Evolutionary conservation across 805 yeast species (phyloP).

Genomic region (Tetrapisispora nanseiensis): DNA sequence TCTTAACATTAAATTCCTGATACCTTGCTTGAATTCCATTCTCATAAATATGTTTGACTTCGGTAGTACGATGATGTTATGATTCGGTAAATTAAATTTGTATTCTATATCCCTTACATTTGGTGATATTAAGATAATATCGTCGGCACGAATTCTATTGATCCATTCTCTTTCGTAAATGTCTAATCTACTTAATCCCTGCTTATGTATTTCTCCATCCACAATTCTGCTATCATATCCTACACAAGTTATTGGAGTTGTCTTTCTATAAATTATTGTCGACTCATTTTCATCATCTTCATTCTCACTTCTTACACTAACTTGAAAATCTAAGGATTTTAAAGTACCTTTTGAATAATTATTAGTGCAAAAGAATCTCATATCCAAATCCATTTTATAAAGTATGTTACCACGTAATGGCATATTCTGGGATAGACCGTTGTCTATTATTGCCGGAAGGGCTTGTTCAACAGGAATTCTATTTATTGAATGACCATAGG

Average conservation of each 20-base stretch:
- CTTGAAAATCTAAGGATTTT: constrained; percentile 1
- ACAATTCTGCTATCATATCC: constrained; percentile 5
- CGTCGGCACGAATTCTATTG: constrained; percentile 14
- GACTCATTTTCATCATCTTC: not conserved
- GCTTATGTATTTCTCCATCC: constrained; percentile 7
- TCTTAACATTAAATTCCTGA: constrained; percentile 25
- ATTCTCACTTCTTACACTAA: not conserved
- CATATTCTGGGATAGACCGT: constrained; percentile 19
- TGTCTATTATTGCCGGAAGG: constrained; percentile 12
- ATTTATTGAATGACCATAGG: constrained; percentile 9
- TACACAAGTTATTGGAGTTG: constrained; percentile 11
- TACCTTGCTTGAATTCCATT: constrained; percentile 21
- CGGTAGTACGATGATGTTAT: constrained; percentile 12
- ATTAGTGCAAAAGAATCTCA: constrained; percentile 18
- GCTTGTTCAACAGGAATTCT: constrained; percentile 10
- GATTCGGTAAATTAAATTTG: not conserved
- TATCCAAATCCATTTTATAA: constrained; percentile 20
- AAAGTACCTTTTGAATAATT: not conserved
- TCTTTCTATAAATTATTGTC: constrained; percentile 6
- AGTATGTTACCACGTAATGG: constrained; percentile 16
- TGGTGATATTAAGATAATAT: constrained; percentile 8
- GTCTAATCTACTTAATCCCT: constrained; percentile 10
- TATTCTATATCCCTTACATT: constrained; percentile 1
- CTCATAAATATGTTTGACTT: constrained; percentile 16
- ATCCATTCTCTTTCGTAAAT: constrained; percentile 16